These are phyloP conservation scores for Cochlearia excelsa DNA, from an alignment of 345 rosid species.

Conservation along the genomic window DNA sequence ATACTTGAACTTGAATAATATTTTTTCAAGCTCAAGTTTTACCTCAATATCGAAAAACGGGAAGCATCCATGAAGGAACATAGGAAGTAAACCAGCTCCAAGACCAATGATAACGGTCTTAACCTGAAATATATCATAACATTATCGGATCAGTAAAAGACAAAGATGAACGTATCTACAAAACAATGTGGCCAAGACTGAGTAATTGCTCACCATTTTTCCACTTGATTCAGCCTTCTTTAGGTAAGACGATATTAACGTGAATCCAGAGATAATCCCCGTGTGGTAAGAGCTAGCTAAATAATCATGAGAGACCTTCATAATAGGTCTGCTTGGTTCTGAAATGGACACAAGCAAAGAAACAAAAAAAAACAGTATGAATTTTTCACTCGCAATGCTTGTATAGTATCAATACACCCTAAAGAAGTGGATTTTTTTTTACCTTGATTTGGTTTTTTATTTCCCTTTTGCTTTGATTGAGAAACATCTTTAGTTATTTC, in stretches of 20 bases:
- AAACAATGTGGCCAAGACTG: not conserved
- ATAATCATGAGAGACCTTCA: conserved; percentile 69
- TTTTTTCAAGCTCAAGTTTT: conserved; percentile 10
- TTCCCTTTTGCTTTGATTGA: conserved; percentile 51
- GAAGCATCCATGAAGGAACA: conserved; percentile 76
- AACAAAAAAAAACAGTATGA: conserved; percentile 12
- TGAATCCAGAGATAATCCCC: conserved; percentile 81
- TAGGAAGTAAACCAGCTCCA: conserved; percentile 95
- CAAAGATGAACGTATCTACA: conserved; percentile 3
- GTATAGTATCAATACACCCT: conserved; percentile 1
- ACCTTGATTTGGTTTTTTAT: conserved; percentile 49
- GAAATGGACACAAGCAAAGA: conserved; percentile 11
- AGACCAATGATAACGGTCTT: conserved; percentile 82
- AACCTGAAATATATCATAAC: conserved; percentile 44
- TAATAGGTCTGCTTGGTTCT: conserved; percentile 42
- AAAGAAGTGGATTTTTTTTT: conserved; percentile 5
- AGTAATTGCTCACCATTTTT: conserved; percentile 44
- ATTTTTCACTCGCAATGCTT: not conserved
- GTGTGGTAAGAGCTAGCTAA: conserved; percentile 86
- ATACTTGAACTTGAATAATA: conserved; percentile 10
- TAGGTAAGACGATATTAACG: conserved; percentile 66
- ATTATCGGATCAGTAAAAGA: conserved; percentile 17
- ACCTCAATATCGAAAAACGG: conserved; percentile 71
- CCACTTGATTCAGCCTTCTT: conserved; percentile 55
- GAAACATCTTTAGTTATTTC: conserved; percentile 42